A percentile compares a stretch with the other conserved stretches of the same genome.
Conservation (phyloP, 75 land plant genomes). For the Cunninghamia lanceolata region DNA sequence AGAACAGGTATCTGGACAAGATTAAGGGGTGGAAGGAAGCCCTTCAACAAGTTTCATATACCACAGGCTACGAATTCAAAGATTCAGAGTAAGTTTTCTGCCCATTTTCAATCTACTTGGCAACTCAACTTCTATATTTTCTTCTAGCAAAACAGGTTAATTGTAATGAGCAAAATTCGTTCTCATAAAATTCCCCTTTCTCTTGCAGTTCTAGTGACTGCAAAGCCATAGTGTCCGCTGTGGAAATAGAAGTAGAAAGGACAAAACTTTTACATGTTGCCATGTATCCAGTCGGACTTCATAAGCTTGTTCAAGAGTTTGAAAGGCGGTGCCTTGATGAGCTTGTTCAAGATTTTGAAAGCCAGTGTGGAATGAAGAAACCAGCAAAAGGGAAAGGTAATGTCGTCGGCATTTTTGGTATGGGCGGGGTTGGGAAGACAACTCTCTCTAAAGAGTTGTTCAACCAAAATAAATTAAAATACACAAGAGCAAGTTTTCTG, state of each 20-base stretch:
- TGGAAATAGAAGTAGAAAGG: background rate
- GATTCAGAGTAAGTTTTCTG: background rate
- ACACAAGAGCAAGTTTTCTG: background rate
- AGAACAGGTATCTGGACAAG: background rate
- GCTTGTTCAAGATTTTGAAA: background rate
- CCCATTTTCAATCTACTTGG: too few relatives aligned
- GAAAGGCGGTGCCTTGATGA: background rate
- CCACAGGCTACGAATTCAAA: background rate
- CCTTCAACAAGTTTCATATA: background rate
- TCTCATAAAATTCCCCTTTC: background rate
- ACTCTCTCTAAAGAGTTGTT: background rate
- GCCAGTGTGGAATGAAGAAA: background rate
- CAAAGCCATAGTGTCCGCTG: background rate
- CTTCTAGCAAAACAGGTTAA: background rate
- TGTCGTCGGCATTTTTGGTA: background rate
- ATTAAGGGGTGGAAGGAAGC: background rate
- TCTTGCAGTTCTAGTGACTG: background rate
- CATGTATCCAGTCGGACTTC: background rate
- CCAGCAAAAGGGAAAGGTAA: background rate
- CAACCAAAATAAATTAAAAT: background rate
- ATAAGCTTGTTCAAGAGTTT: background rate
- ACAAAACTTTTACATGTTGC: background rate
- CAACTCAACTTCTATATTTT: background rate
- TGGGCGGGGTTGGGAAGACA: background rate
- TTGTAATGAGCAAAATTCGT: background rate